Conservation (phyloP, 2,329 filamentous ascomycete genomes). For the Paracoccidioides brasiliensis region DNA sequence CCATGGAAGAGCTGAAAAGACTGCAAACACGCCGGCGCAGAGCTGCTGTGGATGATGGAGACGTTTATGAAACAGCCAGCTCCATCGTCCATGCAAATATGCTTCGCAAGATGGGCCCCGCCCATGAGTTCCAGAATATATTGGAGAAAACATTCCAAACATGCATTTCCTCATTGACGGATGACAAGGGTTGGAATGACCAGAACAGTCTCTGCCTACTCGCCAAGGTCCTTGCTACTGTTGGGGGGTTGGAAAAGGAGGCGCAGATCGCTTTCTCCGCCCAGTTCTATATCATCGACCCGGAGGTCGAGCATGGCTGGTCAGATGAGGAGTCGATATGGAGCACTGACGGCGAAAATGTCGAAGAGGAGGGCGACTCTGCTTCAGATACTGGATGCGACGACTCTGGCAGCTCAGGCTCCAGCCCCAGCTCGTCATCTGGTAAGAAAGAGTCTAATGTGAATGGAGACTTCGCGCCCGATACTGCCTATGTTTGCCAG, state of each 20-base stretch:
- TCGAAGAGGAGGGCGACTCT: not conserved
- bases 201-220: not conserved
- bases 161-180: not conserved
- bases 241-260: not conserved
- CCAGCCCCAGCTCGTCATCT: not conserved
- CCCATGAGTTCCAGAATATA: not conserved
- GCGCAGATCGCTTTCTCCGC: not conserved
- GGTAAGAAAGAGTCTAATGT: no score
- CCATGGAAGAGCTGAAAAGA: not conserved
- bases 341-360: not conserved
- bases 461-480: not conserved
- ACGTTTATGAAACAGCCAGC: not conserved
- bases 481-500: not conserved
- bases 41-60: not conserved
- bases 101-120: not conserved
- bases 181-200: not conserved
- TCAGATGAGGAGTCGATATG: not conserved
- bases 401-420: not conserved
- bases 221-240: not conserved
- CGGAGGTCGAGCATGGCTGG: not conserved
- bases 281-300: not conserved
- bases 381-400: not conserved
- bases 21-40: not conserved
- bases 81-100: not conserved
- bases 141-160: not conserved